These are phyloP conservation scores for Mucor lusitanicus DNA, from an alignment of 371 early-diverging fungal species.

Conservation along the genomic window DNA sequence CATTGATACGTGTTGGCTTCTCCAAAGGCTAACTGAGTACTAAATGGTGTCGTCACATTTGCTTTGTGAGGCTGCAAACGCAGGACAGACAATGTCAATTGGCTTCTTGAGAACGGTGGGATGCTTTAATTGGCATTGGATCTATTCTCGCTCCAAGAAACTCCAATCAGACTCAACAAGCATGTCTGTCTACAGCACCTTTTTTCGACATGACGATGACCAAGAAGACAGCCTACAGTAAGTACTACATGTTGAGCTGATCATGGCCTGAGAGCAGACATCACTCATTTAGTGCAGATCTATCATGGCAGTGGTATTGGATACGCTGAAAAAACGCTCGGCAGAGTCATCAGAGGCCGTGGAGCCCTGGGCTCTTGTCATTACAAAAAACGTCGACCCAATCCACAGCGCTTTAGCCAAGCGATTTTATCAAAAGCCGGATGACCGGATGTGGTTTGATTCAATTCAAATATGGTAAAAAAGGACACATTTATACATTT, in stretches of 20 bases:
- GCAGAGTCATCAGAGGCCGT: not conserved
- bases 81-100: constrained; percentile 3
- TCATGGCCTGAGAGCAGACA: not conserved
- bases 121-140: not conserved
- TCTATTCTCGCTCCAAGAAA: not conserved
- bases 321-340: not conserved
- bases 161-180: not conserved
- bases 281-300: not conserved
- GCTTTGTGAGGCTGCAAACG: not conserved
- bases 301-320: not conserved
- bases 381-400: not conserved
- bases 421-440: not conserved
- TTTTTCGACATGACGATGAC: not conserved
- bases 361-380: constrained; percentile 3
- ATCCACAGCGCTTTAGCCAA: not conserved
- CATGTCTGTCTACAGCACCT: not conserved
- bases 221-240: not conserved
- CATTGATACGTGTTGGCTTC: constrained; percentile 3
- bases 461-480: constrained; percentile 20
- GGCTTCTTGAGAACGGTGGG: not conserved
- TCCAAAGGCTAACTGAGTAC: constrained; percentile 1
- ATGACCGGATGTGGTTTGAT: constrained; percentile 19
- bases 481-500: not conserved
- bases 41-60: not conserved
- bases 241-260: not conserved